Base-by-base conservation (phyloP, 345 rosid genomes). In the Syzygium grande region DNA sequence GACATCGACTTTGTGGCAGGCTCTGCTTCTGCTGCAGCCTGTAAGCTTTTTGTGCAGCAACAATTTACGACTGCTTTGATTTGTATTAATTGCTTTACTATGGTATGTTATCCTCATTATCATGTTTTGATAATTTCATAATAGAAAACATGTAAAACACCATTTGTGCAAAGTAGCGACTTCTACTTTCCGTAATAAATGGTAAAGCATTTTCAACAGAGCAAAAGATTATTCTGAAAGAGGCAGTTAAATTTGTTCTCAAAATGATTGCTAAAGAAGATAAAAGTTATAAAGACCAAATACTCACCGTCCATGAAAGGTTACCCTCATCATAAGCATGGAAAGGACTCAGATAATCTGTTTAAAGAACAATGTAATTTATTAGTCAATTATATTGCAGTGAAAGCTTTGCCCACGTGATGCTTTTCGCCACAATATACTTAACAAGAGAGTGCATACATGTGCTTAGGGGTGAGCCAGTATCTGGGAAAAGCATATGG, bases 11-110 rank as follows among this genome's bases (percentile, higher is more conserved):
- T 55, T 61, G 95, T 90, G 80, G 96, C 96, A 77, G 92, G 91
- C 89, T 93, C 96, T 58, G 95, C 95, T 92, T 94, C 97, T 52
- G 97, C 97, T 63, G 97, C 97, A 85, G 97, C 95, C 97, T 94
- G 89, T 0, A 16, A 52, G 0, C 49, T 17, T 73, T 73, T 21
- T 2, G 25, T 11, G 49, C 49, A 2, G 49, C 80, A 73, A 73
- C 27, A 1, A 5, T 73, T 38, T 73, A 73, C 15, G 6, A 73
- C 49, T 68, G 13, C 80, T 73, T 19, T 73, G 25, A 38, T 73
- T 73, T 73, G 80, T 38, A 38, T 38, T 10, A 29, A 21, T 30
- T 53, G 58, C 86, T 84, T 17, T 52, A 51, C 22, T 52, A 34
- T 46, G 61, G 53, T 52, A 84, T 29, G 46, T 84, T 52, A 85